phyloP scores from a whole-genome alignment of 768 basidiomycete genomes.

The Lenzites betulinus region DNA sequence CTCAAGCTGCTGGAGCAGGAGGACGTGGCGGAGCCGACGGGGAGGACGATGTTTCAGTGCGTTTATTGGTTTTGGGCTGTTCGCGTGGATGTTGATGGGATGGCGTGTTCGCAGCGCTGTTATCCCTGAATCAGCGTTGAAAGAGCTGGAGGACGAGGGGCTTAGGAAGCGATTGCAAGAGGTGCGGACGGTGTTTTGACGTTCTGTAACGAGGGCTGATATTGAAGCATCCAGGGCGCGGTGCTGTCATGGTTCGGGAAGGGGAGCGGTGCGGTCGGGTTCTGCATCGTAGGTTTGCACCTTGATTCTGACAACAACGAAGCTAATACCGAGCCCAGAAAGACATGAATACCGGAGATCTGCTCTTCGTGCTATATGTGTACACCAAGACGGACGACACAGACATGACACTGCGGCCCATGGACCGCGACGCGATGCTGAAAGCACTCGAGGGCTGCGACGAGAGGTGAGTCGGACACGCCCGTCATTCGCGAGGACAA shows the following conservation, averaged over 20 bases:
- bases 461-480: conserved; percentile 16
- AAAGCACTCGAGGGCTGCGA: conserved; percentile 17
- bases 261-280: conserved; percentile 19
- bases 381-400: neutral
- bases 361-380: conserved; percentile 8
- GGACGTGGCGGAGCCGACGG: conserved; percentile 7
- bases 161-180: conserved; percentile 6
- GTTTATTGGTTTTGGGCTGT: too few species aligned
- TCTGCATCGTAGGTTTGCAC: conserved; percentile 15
- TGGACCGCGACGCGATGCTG: conserved; percentile 8
- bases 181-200: neutral
- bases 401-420: neutral
- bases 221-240: conserved; percentile 9
- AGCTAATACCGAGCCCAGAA: neutral
- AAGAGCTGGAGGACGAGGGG: conserved; percentile 8
- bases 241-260: conserved; percentile 18
- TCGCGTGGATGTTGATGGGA: neutral
- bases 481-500: neutral
- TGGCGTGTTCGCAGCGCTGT: conserved; percentile 1
- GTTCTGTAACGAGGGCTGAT: too few species aligned
- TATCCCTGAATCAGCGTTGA: conserved; percentile 14
- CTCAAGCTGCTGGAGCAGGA: conserved; percentile 14
- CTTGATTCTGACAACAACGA: neutral
- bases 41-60: conserved; percentile 23
- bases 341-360: conserved; percentile 4